Evolutionary conservation across 768 basidiomycete genomes (phyloP).

Genomic region (Auricularia auricula-judae): DNA sequence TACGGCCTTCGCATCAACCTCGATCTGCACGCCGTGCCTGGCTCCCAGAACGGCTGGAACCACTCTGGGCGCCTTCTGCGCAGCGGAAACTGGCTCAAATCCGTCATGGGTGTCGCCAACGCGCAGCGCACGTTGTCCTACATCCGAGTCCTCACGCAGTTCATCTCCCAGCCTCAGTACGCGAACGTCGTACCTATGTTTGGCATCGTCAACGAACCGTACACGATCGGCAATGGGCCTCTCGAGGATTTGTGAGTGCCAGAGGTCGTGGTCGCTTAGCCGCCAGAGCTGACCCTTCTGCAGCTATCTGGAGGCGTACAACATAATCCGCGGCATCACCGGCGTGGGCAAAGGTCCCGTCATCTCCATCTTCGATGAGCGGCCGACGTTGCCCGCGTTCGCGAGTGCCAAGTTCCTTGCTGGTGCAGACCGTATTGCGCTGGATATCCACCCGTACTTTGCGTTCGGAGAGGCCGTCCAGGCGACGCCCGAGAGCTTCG

Average conservation of each 20-base stretch:
- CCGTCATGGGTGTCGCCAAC: slow-evolving; percentile 92
- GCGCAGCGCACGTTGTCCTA: slow-evolving; percentile 84
- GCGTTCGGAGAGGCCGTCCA: slow-evolving; percentile 53
- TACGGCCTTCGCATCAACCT: slow-evolving; percentile 92
- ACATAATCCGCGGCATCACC: slow-evolving; percentile 64
- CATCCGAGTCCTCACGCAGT: slow-evolving; percentile 82
- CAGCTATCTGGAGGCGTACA: slow-evolving; percentile 80
- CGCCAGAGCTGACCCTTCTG: not conserved
- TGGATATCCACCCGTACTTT: slow-evolving; percentile 85
- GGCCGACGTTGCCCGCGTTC: slow-evolving; percentile 29
- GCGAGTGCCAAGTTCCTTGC: slow-evolving; percentile 49
- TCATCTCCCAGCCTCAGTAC: slow-evolving; percentile 85
- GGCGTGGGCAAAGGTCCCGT: slow-evolving; percentile 76
- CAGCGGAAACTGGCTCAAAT: slow-evolving; percentile 32
- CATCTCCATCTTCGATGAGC: slow-evolving; percentile 75
- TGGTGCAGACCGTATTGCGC: slow-evolving; percentile 67
- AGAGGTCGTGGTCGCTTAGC: not conserved
- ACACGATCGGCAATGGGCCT: slow-evolving; percentile 10
- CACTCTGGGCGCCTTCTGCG: slow-evolving; percentile 1
- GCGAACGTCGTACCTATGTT: slow-evolving; percentile 75
- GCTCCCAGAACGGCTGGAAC: slow-evolving; percentile 1
- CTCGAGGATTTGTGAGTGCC: not conserved
- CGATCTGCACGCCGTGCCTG: slow-evolving; percentile 36
- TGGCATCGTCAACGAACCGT: slow-evolving; percentile 82
- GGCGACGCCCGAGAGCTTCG: not conserved